A percentile compares a stretch with the other conserved stretches of the same genome.
Conservation (phyloP, 2,329 filamentous ascomycete genomes). For the Calonectria hongkongensis region DNA sequence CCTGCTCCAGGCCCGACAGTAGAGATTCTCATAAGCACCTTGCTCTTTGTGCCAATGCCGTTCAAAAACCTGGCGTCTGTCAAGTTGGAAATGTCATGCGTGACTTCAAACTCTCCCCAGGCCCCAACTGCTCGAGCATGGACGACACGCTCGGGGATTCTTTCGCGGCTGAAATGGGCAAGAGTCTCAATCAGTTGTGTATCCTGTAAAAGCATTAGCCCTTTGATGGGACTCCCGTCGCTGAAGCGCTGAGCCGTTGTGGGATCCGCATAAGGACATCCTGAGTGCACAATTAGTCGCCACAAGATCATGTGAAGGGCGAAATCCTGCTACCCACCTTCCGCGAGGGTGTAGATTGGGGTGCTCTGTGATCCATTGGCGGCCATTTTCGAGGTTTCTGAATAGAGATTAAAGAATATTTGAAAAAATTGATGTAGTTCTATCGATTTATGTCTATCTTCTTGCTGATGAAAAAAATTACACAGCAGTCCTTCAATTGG, state of each 20-base stretch:
- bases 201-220: constrained; percentile 72
- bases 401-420: not conserved
- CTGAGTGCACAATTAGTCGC: not conserved
- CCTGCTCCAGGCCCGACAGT: constrained; percentile 82
- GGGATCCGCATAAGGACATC: constrained; percentile 35
- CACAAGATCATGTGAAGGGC: no score
- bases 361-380: not conserved
- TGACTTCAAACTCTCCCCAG: constrained; percentile 77
- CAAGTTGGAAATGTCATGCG: constrained; percentile 72
- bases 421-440: not conserved
- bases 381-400: not conserved
- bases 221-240: constrained; percentile 25
- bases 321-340: not conserved
- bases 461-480: not conserved
- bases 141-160: constrained; percentile 66
- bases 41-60: constrained; percentile 70
- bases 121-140: constrained; percentile 61
- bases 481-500: not conserved
- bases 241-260: constrained; percentile 24
- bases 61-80: constrained; percentile 73
- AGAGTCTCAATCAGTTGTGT: constrained; percentile 80
- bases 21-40: constrained; percentile 80
- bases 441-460: not conserved
- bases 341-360: constrained; percentile 21
- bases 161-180: constrained; percentile 71